Evolutionary conservation across 176 grass and related monocot species (phyloP).

Genomic region (Aegilops longissima): DNA sequence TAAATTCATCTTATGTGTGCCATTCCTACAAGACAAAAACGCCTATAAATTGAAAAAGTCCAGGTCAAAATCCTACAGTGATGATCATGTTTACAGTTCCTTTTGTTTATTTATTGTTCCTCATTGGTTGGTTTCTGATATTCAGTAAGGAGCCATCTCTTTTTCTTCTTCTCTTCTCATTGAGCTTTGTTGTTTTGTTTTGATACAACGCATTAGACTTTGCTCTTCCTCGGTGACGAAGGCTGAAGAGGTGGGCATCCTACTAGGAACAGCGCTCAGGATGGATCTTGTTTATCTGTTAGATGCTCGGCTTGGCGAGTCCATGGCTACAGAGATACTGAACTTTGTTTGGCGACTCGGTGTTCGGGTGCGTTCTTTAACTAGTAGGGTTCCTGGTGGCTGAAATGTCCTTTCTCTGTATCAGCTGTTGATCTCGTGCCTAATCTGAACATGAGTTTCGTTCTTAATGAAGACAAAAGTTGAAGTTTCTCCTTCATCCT

Average conservation of each 20-base stretch:
- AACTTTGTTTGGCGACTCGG: neutral
- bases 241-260: constrained; percentile 18
- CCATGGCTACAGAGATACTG: neutral
- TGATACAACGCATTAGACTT: constrained; percentile 43
- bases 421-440: neutral
- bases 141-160: neutral
- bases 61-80: neutral
- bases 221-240: constrained; percentile 53
- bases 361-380: neutral
- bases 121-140: neutral
- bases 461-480: neutral
- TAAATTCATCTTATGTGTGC: neutral
- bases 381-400: neutral
- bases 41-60: neutral
- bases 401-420: constrained; percentile 1
- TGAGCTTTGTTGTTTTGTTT: constrained; percentile 7
- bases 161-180: constrained; percentile 30
- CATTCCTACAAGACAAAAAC: neutral
- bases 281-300: neutral
- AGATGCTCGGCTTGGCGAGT: neutral
- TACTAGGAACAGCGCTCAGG: neutral
- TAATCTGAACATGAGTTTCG: neutral
- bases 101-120: neutral
- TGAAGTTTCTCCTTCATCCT: neutral
- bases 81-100: neutral